Evolutionary conservation across 352 stramenopile species (phyloP).

Genomic region (Phytophthora ohioensis): DNA sequence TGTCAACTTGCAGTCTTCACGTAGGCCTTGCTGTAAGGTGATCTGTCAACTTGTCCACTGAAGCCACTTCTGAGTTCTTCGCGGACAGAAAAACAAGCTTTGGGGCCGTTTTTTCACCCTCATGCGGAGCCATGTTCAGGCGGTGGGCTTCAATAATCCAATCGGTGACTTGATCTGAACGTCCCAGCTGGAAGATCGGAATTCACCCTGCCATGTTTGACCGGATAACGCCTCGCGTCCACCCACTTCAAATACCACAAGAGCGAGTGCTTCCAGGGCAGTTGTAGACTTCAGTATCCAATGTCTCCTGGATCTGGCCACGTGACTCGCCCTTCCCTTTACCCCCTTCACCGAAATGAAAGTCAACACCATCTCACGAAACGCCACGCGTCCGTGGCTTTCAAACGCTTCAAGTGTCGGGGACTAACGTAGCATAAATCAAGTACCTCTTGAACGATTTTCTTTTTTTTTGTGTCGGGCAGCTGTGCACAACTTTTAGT

Average conservation of each 20-base stretch:
- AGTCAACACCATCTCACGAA: slow-evolving; percentile 4
- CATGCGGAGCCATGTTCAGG: slow-evolving; percentile 18
- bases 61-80: slow-evolving; percentile 30
- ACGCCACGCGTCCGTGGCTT: not conserved
- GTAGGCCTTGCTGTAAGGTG: not conserved
- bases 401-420: slow-evolving; percentile 11
- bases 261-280: slow-evolving; percentile 18
- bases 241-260: slow-evolving; percentile 22
- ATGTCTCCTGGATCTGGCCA: not conserved
- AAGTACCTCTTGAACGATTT: slow-evolving; percentile 26
- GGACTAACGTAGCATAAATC: slow-evolving; percentile 25
- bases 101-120: slow-evolving; percentile 19
- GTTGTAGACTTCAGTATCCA: slow-evolving; percentile 26
- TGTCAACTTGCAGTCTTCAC: slow-evolving; percentile 7
- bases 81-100: slow-evolving; percentile 28
- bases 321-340: slow-evolving; percentile 13
- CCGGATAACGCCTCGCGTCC: slow-evolving; percentile 7
- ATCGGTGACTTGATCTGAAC: slow-evolving; percentile 26
- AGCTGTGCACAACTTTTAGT: no score
- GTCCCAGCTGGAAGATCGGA: slow-evolving; percentile 37
- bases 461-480: slow-evolving; percentile 19
- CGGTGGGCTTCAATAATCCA: slow-evolving; percentile 11
- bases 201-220: slow-evolving; percentile 11
- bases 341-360: slow-evolving; percentile 9
- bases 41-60: slow-evolving; percentile 9